Conservation (phyloP, 1,284 basidiomycete species). For the Moniliophthora roreri region DNA sequence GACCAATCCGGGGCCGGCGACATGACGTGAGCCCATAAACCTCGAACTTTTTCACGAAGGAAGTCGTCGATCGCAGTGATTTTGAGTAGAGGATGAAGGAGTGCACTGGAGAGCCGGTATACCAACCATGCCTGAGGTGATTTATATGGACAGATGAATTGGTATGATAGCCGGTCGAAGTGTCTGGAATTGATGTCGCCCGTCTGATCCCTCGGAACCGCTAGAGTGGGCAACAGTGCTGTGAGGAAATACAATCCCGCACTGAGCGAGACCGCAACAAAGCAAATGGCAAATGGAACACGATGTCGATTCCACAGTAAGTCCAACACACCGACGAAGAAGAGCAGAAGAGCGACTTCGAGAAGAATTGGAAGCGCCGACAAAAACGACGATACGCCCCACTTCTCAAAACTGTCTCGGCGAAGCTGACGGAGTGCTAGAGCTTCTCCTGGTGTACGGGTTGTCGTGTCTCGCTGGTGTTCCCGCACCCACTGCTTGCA, state of each 20-base stretch:
- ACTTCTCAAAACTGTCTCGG: slow-evolving; percentile 23
- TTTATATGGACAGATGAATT: slow-evolving; percentile 3
- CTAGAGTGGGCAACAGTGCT: background rate
- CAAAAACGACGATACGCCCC: slow-evolving; percentile 27
- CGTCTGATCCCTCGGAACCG: background rate
- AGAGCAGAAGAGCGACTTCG: slow-evolving; percentile 27
- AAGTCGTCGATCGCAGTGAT: slow-evolving; percentile 6
- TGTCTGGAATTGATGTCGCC: background rate
- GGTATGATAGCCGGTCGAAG: background rate
- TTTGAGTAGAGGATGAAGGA: background rate
- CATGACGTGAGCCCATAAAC: too few relatives aligned
- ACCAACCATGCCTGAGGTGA: slow-evolving; percentile 1
- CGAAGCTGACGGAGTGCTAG: slow-evolving; percentile 23
- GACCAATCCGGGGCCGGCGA: too few relatives aligned
- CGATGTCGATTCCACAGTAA: slow-evolving; percentile 13
- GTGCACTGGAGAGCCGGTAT: background rate
- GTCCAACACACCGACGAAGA: slow-evolving; percentile 27
- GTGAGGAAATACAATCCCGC: slow-evolving; percentile 1
- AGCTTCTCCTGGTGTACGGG: slow-evolving; percentile 16
- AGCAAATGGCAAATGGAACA: background rate
- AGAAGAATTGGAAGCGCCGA: slow-evolving; percentile 27
- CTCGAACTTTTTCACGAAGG: too few relatives aligned
- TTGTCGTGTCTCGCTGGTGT: slow-evolving; percentile 16
- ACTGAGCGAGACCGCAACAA: background rate
- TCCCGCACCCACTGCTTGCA: slow-evolving; percentile 26